A percentile compares a stretch with the other conserved stretches of the same genome.
phyloP scores from a whole-genome alignment of 106 monocot genomes.

The Platanthera zijinensis region DNA sequence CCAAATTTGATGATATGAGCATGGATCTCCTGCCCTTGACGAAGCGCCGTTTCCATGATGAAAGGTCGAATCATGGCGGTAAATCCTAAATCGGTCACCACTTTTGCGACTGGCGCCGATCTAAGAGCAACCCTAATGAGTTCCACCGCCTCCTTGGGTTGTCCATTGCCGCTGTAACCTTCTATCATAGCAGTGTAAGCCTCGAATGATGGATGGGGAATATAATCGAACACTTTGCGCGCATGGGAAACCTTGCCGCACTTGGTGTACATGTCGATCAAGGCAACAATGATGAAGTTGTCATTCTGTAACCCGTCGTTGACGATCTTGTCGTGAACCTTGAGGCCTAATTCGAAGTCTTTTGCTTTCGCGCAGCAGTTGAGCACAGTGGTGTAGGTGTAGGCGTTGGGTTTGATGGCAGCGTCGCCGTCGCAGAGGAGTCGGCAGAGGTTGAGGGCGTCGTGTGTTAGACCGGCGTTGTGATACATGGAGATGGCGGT shows the following conservation, averaged over 20 bases:
- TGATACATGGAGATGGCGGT: constrained; percentile 32
- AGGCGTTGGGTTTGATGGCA: constrained; percentile 21
- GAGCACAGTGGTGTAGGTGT: constrained; percentile 24
- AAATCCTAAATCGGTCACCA: constrained; percentile 17
- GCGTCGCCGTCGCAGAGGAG: constrained; percentile 7
- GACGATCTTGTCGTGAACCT: constrained; percentile 17
- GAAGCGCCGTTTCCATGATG: constrained; percentile 18
- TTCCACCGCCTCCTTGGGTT: constrained; percentile 15
- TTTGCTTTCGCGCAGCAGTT: constrained; percentile 17
- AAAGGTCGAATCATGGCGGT: constrained; percentile 23
- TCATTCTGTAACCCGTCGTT: constrained; percentile 19
- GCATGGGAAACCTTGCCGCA: constrained; percentile 21
- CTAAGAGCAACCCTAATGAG: constrained; percentile 12
- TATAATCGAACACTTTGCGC: constrained; percentile 17
- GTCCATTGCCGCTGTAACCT: constrained; percentile 28
- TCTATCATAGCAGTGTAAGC: constrained; percentile 52
- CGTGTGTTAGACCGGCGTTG: constrained; percentile 19
- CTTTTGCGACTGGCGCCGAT: background rate
- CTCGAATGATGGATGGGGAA: constrained; percentile 1
- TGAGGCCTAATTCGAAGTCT: constrained; percentile 21
- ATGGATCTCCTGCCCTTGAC: constrained; percentile 36
- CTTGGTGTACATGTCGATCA: constrained; percentile 44
- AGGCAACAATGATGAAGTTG: constrained; percentile 17
- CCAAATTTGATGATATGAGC: constrained; percentile 31
- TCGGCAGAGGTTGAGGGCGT: constrained; percentile 20